Percentiles rank a stretch among this genome's conserved stretches.
These are phyloP conservation scores for Torulaspora pretoriensis DNA, from an alignment of 1,139 yeast species.

Conservation along the genomic window DNA sequence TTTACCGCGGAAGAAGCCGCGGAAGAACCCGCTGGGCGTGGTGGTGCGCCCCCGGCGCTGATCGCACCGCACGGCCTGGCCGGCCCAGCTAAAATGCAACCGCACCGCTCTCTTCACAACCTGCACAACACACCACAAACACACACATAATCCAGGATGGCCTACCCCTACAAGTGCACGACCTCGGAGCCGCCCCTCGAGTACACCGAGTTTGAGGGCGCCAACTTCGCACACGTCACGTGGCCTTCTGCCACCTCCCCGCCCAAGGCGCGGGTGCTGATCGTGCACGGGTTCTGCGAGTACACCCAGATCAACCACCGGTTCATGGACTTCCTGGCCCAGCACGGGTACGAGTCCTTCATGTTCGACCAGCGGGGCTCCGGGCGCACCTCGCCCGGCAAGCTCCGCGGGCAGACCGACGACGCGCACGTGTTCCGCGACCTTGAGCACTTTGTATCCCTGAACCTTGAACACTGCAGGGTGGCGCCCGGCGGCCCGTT, in stretches of 20 bases:
- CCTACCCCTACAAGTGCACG: conserved; percentile 24
- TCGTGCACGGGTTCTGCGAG: conserved; percentile 83
- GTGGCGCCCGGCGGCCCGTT: conserved; percentile 32
- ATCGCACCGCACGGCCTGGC: neutral
- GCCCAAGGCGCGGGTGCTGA: conserved; percentile 44
- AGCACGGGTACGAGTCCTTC: conserved; percentile 66
- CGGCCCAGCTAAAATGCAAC: neutral
- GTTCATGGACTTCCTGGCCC: conserved; percentile 54
- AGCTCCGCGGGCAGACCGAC: conserved; percentile 59
- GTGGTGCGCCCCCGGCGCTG: conserved; percentile 4
- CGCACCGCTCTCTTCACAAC: neutral
- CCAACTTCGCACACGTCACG: conserved; percentile 29
- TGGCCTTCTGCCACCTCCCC: conserved; percentile 24
- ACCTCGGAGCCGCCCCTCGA: conserved; percentile 27
- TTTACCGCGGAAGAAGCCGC: conserved; percentile 1
- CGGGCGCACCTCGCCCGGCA: conserved; percentile 66
- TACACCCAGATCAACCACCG: conserved; percentile 51
- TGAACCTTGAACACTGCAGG: conserved; percentile 36
- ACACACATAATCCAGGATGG: neutral
- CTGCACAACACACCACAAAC: neutral
- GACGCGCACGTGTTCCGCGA: conserved; percentile 64
- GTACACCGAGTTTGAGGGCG: conserved; percentile 29
- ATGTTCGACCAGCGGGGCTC: conserved; percentile 88
- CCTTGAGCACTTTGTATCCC: conserved; percentile 52
- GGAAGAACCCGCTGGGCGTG: conserved; percentile 14